Conservation (phyloP, 495 filamentous ascomycete genomes). For the Ascodesmis nigricans region DNA sequence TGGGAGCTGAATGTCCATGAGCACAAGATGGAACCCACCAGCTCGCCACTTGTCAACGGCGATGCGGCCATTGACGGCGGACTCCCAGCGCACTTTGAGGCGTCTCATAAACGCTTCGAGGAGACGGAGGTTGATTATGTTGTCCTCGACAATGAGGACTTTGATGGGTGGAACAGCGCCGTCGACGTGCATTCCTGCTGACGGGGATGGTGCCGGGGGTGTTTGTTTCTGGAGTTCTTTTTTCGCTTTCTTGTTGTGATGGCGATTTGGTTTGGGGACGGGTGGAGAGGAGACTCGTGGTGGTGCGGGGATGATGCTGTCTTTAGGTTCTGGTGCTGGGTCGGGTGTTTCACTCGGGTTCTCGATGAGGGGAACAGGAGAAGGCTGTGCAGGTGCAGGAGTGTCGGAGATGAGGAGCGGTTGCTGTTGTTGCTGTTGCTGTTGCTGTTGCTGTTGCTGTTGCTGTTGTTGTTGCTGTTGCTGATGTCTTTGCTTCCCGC, state of each 20-base stretch:
- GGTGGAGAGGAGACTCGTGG: constrained; percentile 39
- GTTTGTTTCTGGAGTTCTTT: constrained; percentile 30
- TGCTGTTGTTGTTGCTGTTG: too few species aligned
- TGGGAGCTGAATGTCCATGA: constrained; percentile 97
- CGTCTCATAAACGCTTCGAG: constrained; percentile 92
- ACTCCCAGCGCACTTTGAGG: constrained; percentile 93
- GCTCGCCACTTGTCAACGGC: constrained; percentile 81
- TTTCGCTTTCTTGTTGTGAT: too few species aligned
- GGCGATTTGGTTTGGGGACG: constrained; percentile 34
- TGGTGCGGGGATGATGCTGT: constrained; percentile 34
- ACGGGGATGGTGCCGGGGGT: constrained; percentile 29
- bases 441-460: too few species aligned
- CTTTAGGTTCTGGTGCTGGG: constrained; percentile 36
- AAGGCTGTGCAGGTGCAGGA: too few species aligned
- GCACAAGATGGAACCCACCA: constrained; percentile 88
- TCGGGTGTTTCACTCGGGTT: constrained; percentile 16
- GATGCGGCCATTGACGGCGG: constrained; percentile 79
- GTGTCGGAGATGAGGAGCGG: too few species aligned
- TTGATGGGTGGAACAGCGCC: constrained; percentile 87
- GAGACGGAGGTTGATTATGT: constrained; percentile 84
- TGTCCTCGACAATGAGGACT: constrained; percentile 94
- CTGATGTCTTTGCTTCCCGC: too few species aligned
- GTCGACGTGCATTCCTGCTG: constrained; percentile 41
- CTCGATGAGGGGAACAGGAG: constrained; percentile 7
- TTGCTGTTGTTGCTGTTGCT: too few species aligned